Evolutionary conservation across 108 stramenopile genomes (phyloP), one percentile per base, ranked within the genome.

Genomic region (Skeletonema costatum): DNA sequence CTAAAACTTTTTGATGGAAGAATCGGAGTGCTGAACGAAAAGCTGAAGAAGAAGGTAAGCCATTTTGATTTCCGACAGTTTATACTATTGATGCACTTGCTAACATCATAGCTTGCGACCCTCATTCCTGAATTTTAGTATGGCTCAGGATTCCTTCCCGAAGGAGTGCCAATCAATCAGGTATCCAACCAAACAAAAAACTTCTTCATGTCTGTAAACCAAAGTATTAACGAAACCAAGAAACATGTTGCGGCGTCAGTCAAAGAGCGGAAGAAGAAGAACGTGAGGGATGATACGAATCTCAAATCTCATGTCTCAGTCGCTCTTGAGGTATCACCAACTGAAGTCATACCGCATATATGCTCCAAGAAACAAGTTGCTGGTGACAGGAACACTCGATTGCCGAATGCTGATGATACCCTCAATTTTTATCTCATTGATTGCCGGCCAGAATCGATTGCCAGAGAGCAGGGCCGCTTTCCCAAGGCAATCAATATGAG

Each of bases 391-490:
- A 44, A 30, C 19, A 81, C 67, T 67, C 36, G 50, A 68, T 32
- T 39, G 64, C 21, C 44, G 11, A 68, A 36, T 60, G 19, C 68
- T 8, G 56, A 39, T 17, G 51, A 46, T 63, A 14, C 80, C 80
- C 81, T 96, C 32, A 91, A 90, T 67, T 96, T 84, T 71, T 92
- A 87, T 68, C 41, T 93, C 14, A 87, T 96, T 32, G 95, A 96
- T 76, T 87, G 87, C 64, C 85, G 95, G 53, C 87, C 91, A 9
- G 86, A 87, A 69, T 70, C 72, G 10, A 74, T 81, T n/a, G 85
- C 85, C 0, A 48, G 76, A 50, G 83, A 88, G 53, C 92, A 95
- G 65, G 95, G 95, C 30, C 81, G 90, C 25, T 91, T 96, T 58
- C 92, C 92, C 39, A 92, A 87, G 14, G 83, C 90, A n/a, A 76